Conservation (phyloP, 805 yeast species). For the Danielia reshetovae region DNA sequence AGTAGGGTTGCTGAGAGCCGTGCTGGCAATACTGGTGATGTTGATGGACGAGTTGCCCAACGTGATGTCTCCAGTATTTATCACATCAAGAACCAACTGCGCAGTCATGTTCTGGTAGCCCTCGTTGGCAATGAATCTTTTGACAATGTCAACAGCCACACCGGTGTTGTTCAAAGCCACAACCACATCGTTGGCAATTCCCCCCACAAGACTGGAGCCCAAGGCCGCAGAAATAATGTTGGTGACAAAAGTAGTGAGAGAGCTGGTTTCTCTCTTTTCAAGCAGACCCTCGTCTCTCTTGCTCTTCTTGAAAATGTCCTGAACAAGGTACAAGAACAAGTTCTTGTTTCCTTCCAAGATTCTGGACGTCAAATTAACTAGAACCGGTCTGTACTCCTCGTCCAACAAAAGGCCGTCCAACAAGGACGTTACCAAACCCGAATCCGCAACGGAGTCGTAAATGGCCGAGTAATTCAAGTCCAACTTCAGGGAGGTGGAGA, state of each 20-base stretch:
- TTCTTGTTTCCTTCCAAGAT: slow-evolving; percentile 30
- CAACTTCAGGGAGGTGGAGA: slow-evolving; percentile 14
- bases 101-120: slow-evolving; percentile 36
- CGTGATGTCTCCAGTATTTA: slow-evolving; percentile 24
- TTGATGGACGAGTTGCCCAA: slow-evolving; percentile 22
- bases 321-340: slow-evolving; percentile 18
- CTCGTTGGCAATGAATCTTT: slow-evolving; percentile 31
- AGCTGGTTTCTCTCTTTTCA: slow-evolving; percentile 13
- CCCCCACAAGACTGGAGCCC: slow-evolving; percentile 23
- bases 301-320: slow-evolving; percentile 20
- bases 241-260: slow-evolving; percentile 23
- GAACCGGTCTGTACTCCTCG: slow-evolving; percentile 25
- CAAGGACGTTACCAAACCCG: slow-evolving; percentile 32
- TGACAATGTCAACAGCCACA: slow-evolving; percentile 33
- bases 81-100: slow-evolving; percentile 25
- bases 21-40: slow-evolving; percentile 21
- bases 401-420: slow-evolving; percentile 39
- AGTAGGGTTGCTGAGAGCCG: slow-evolving; percentile 23
- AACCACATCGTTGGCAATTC: slow-evolving; percentile 23
- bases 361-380: slow-evolving; percentile 29
- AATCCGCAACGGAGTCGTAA: slow-evolving; percentile 21
- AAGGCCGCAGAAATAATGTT: slow-evolving; percentile 28
- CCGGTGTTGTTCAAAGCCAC: slow-evolving; percentile 40
- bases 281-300: slow-evolving; percentile 10
- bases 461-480: slow-evolving; percentile 18